These are phyloP conservation scores for Pseudohyphozyma bogoriensis DNA, from an alignment of 768 basidiomycete genomes.

Conservation along the genomic window DNA sequence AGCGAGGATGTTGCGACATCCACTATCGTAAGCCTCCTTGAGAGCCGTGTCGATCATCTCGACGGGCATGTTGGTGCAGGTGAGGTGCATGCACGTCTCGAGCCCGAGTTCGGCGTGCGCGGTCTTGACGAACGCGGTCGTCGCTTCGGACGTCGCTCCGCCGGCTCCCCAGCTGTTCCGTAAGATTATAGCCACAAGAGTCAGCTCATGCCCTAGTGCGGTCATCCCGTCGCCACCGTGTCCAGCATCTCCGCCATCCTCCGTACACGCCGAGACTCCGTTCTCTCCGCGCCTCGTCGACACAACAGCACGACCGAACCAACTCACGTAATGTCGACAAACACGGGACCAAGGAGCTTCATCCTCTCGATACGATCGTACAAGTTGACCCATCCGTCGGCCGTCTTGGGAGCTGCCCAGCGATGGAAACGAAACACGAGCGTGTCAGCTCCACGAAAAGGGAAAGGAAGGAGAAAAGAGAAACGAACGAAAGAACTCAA, in stretches of 20 bases:
- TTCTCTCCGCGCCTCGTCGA: not conserved
- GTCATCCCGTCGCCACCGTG: not conserved
- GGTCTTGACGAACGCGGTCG: constrained; percentile 74
- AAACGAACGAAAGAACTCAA: constrained; percentile 98
- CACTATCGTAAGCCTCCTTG: constrained; percentile 58
- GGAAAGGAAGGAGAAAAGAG: constrained; percentile 30
- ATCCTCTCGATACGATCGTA: constrained; percentile 98
- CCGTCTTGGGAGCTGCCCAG: constrained; percentile 9
- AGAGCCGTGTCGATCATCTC: constrained; percentile 91
- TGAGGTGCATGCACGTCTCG: constrained; percentile 98
- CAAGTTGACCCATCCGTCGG: constrained; percentile 82
- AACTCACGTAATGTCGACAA: constrained; percentile 94
- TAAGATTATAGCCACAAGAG: not conserved
- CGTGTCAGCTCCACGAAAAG: too few species aligned
- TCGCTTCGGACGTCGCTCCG: constrained; percentile 77
- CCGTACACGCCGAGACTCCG: not conserved
- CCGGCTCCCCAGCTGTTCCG: constrained; percentile 99
- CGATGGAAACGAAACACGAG: not conserved
- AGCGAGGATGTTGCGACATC: constrained; percentile 83
- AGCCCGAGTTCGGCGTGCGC: constrained; percentile 65
- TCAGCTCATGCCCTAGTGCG: not conserved
- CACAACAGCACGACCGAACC: not conserved
- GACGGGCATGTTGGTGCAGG: constrained; percentile 95
- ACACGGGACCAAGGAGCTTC: constrained; percentile 88
- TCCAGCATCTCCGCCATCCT: not conserved